A percentile compares a stretch with the other conserved stretches of the same genome.
These are phyloP conservation scores for Pseudocercospora crystallina DNA, from an alignment of 2,329 filamentous ascomycete species.

Conservation along the genomic window DNA sequence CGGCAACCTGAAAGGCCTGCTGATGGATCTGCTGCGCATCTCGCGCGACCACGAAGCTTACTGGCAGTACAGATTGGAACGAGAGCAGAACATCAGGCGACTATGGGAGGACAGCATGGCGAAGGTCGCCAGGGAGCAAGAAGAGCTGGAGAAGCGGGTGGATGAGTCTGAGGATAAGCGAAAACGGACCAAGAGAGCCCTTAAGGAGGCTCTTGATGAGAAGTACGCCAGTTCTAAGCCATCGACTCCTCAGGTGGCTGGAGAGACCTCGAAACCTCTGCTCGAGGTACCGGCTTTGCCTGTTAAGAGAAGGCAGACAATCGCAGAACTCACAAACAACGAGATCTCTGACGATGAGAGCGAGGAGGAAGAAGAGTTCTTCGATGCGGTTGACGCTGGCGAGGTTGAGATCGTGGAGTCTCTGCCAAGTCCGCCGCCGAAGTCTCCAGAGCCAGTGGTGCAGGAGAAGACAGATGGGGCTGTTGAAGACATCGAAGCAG, in stretches of 20 bases:
- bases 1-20: conserved; percentile 77
- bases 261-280: conserved; percentile 12
- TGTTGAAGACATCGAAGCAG: conserved; percentile 37
- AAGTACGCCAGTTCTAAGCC: conserved; percentile 12
- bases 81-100: conserved; percentile 84
- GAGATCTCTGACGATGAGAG: conserved; percentile 75
- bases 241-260: conserved; percentile 15
- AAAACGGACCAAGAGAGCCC: conserved; percentile 81
- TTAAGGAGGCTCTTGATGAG: conserved; percentile 78
- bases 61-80: conserved; percentile 92
- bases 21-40: conserved; percentile 86
- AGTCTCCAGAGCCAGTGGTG: conserved; percentile 20
- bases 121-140: conserved; percentile 90
- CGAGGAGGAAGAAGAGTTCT: conserved; percentile 90
- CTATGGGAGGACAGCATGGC: conserved; percentile 99
- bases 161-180: conserved; percentile 89
- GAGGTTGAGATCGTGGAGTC: conserved; percentile 75
- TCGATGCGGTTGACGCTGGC: conserved; percentile 92
- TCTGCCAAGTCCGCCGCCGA: conserved; percentile 54
- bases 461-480: conserved; percentile 44
- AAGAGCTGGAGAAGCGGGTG: conserved; percentile 81
- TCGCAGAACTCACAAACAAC: conserved; percentile 67
- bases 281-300: conserved; percentile 25
- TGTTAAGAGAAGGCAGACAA: conserved; percentile 61
- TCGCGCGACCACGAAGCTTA: conserved; percentile 91